Conservation (phyloP, 768 basidiomycete species). For the Naganishia onofrii region DNA sequence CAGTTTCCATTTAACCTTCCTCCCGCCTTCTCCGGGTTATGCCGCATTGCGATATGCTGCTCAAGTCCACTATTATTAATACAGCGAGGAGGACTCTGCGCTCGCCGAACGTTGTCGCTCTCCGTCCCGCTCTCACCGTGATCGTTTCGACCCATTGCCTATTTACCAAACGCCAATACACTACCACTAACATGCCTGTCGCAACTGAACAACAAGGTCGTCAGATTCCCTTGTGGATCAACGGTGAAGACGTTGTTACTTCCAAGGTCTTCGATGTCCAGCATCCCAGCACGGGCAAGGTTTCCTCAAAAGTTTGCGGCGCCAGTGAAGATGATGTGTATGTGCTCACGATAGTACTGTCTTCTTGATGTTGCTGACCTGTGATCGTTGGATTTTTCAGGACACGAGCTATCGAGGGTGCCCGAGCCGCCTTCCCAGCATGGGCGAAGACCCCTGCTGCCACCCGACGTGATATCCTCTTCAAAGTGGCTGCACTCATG, state of each 20-base stretch:
- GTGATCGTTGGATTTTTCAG: background rate
- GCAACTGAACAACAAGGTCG: conserved; percentile 12
- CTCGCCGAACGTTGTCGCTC: background rate
- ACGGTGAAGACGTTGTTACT: conserved; percentile 23
- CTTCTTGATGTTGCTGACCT: background rate
- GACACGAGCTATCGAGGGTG: conserved; percentile 15
- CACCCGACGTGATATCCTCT: conserved; percentile 28
- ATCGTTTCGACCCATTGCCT: background rate
- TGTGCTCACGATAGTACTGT: background rate
- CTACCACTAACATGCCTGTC: conserved; percentile 7
- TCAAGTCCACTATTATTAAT: too few species aligned
- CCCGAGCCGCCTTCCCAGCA: conserved; percentile 16
- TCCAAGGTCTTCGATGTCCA: conserved; percentile 15
- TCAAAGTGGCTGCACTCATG: conserved; percentile 23
- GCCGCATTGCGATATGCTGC: too few species aligned
- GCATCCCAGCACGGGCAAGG: conserved; percentile 21
- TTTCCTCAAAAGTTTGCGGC: conserved; percentile 8
- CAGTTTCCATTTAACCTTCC: too few species aligned
- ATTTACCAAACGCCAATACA: background rate
- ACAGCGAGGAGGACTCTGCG: too few species aligned
- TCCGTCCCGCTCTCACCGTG: background rate
- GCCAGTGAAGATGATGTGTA: conserved; percentile 25
- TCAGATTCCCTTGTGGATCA: conserved; percentile 28
- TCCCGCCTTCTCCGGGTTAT: too few species aligned
- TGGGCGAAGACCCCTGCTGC: conserved; percentile 24